These are phyloP conservation scores for Hyaloscypha variabilis DNA, from an alignment of 495 filamentous ascomycete species.

Conservation along the genomic window DNA sequence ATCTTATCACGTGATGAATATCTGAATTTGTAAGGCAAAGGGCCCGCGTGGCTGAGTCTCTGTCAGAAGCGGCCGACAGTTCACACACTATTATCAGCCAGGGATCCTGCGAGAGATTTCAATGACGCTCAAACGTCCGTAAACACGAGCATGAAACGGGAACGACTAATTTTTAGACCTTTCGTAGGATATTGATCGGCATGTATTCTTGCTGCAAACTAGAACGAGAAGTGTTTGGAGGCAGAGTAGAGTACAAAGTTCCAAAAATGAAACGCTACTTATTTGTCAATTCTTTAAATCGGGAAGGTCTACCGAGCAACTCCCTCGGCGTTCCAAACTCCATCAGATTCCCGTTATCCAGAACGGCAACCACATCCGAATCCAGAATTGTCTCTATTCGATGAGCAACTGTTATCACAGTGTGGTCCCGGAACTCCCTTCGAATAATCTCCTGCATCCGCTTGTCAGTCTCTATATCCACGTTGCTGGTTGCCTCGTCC, in stretches of 20 bases:
- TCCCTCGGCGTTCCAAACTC: slow-evolving; percentile 1
- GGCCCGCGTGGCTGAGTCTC: background rate
- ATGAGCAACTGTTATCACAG: slow-evolving; percentile 60
- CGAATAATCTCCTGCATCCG: slow-evolving; percentile 59
- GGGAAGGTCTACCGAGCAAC: background rate
- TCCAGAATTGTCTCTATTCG: slow-evolving; percentile 53
- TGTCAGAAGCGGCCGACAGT: background rate
- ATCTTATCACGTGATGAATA: background rate
- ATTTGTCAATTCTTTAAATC: background rate
- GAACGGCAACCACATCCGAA: slow-evolving; percentile 35
- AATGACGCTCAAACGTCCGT: no score
- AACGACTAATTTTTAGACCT: no score
- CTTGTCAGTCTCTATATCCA: slow-evolving; percentile 58
- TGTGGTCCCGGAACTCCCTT: slow-evolving; percentile 53
- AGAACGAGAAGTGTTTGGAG: no score
- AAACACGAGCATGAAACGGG: no score
- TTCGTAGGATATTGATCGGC: no score
- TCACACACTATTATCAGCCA: background rate
- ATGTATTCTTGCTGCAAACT: no score
- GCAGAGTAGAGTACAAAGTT: no score
- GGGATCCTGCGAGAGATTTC: no score
- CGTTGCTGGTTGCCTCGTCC: slow-evolving; percentile 51
- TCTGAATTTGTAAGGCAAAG: background rate
- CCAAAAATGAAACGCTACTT: no score
- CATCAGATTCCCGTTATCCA: slow-evolving; percentile 2